These are phyloP conservation scores for Styphnolobium japonicum DNA, from an alignment of 306 rosid genomes.

Conservation along the genomic window DNA sequence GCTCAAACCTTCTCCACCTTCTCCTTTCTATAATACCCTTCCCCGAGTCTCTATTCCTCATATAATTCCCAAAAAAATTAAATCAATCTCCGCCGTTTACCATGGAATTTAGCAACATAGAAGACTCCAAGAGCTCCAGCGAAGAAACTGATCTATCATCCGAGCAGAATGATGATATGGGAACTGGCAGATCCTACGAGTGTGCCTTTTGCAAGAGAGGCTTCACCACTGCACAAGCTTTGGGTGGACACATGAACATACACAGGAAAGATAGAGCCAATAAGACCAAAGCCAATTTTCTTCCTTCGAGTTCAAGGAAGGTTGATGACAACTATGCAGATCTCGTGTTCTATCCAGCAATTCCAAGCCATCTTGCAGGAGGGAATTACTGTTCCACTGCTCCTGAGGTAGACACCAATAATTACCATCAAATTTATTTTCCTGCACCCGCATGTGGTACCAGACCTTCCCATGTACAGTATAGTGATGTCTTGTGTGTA, in stretches of 20 bases:
- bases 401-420: constrained; percentile 20
- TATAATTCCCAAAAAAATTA: background rate
- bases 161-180: constrained; percentile 33
- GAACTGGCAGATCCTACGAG: constrained; percentile 68
- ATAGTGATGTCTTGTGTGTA: constrained; percentile 26
- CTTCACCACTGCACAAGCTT: constrained; percentile 87
- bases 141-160: constrained; percentile 55
- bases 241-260: constrained; percentile 93
- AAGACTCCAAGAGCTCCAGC: constrained; percentile 56
- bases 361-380: constrained; percentile 23
- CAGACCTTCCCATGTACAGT: constrained; percentile 29
- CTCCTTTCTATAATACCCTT: constrained; percentile 38
- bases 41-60: background rate
- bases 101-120: constrained; percentile 48
- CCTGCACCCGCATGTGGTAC: constrained; percentile 34
- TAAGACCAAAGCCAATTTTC: constrained; percentile 31
- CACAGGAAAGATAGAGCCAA: constrained; percentile 76
- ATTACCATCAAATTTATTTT: constrained; percentile 39
- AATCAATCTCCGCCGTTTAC: background rate
- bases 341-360: constrained; percentile 38
- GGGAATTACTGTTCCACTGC: constrained; percentile 23
- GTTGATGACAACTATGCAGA: constrained; percentile 4
- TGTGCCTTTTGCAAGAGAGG: constrained; percentile 91
- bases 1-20: constrained; percentile 34
- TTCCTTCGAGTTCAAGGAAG: constrained; percentile 42